A percentile compares a stretch with the other conserved stretches of the same genome.
phyloP scores from a whole-genome alignment of 306 rosid species.

The Betula pendula region DNA sequence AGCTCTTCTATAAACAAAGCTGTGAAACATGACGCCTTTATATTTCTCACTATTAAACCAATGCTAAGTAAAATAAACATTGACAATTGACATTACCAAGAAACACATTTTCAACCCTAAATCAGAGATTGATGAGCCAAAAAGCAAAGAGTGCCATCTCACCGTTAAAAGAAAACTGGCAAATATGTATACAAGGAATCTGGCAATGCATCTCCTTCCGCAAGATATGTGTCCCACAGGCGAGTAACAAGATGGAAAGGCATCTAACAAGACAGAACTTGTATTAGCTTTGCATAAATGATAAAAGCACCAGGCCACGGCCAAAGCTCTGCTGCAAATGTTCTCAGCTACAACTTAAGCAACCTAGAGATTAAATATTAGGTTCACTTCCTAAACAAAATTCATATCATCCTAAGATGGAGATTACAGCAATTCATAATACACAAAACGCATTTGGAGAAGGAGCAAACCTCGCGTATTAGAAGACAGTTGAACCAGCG shows the following conservation, averaged over 20 bases:
- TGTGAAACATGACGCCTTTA: background rate
- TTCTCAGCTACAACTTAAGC: slow-evolving; percentile 8
- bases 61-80: background rate
- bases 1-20: background rate
- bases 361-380: slow-evolving; percentile 15
- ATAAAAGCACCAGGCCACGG: slow-evolving; percentile 27
- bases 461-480: slow-evolving; percentile 84
- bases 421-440: slow-evolving; percentile 14
- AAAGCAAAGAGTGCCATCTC: slow-evolving; percentile 32
- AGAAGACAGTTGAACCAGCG: slow-evolving; percentile 99
- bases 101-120: background rate
- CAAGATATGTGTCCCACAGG: slow-evolving; percentile 98
- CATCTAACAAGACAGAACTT: slow-evolving; percentile 51
- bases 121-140: slow-evolving; percentile 5
- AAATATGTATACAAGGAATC: slow-evolving; percentile 94
- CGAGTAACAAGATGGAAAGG: slow-evolving; percentile 93
- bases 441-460: slow-evolving; percentile 6
- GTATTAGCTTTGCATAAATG: slow-evolving; percentile 28
- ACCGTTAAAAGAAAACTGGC: slow-evolving; percentile 99
- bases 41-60: background rate
- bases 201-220: slow-evolving; percentile 96
- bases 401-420: slow-evolving; percentile 1
- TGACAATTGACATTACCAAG: background rate
- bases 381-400: background rate
- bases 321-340: slow-evolving; percentile 4